Base-by-base conservation (phyloP, 2,329 filamentous ascomycete genomes). In the Microdochium nivale region DNA sequence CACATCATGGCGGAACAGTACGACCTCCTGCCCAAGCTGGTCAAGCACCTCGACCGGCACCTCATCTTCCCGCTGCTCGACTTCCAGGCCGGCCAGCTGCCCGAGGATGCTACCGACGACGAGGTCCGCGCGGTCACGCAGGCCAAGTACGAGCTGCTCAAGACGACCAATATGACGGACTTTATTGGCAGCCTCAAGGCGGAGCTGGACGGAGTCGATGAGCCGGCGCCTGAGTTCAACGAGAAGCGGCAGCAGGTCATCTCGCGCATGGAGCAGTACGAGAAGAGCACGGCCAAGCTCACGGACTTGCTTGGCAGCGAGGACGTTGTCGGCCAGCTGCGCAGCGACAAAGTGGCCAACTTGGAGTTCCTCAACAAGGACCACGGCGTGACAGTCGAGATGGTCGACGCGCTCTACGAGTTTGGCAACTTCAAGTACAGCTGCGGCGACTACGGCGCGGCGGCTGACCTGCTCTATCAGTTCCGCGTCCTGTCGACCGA, bases 151-250 rank as follows among this genome's bases (percentile, higher is more conserved):
- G 86, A 92, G 73, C 84, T 99, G 53, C 83, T 99, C 61, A 92
- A 95, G 76, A 86, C 90, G 70, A 97, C 94, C 65, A 96, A 97
- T 79, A 99, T 99, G 94, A 94, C 87, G 64, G 94, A 99, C 73
- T 99, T 95, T 69, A 89, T 97, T 51, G 91, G 91, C 65, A 88
- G 86, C 65, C 77, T 99, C 60, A 90, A 95, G 78, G 87, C 88
- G 68, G 88, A 96, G 65, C 83, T 99, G 59, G 84, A 97, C 75
- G 80, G 85, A 62, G 81, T 90, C 58, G 79, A 87, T 54, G 80
- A 88, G 56, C 76, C 87, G 51, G 91, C 94, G 49, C 80, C 86
- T 57, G 90, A 96, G 71, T 97, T 91, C 70, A 81, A 84, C 62
- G 84, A 87, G 70, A 95, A 94, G 84, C 81, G 90, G 65, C 87